phyloP scores from a whole-genome alignment of 2,329 filamentous ascomycete genomes.

The Mycogone perniciosa region DNA sequence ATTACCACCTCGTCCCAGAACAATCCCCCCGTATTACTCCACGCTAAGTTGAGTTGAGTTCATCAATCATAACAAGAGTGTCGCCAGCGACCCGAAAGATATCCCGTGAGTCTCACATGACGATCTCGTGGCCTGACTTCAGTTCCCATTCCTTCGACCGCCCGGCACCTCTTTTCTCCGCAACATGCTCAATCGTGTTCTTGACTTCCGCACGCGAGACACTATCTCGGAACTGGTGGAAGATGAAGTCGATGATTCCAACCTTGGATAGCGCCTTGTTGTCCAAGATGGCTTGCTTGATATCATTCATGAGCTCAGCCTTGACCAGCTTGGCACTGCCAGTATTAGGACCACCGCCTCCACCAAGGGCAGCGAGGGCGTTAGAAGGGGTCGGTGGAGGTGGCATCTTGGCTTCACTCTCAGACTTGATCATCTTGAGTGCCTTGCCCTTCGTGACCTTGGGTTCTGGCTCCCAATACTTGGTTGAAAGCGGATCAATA shows the following conservation, averaged over 20 bases:
- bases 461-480: slow-evolving; percentile 62
- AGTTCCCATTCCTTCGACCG: slow-evolving; percentile 34
- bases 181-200: slow-evolving; percentile 35
- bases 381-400: slow-evolving; percentile 29
- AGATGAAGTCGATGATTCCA: slow-evolving; percentile 36
- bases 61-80: slow-evolving; percentile 10
- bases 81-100: not conserved
- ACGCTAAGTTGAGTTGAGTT: slow-evolving; percentile 11
- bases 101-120: slow-evolving; percentile 16
- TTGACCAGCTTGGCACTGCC: slow-evolving; percentile 29
- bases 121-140: slow-evolving; percentile 33
- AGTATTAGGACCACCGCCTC: slow-evolving; percentile 11
- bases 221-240: slow-evolving; percentile 31
- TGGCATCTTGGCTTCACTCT: slow-evolving; percentile 23
- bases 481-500: slow-evolving; percentile 79
- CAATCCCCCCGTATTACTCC: slow-evolving; percentile 6
- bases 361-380: slow-evolving; percentile 31
- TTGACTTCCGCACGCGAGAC: slow-evolving; percentile 36
- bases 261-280: slow-evolving; percentile 35
- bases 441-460: slow-evolving; percentile 13
- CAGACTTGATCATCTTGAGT: slow-evolving; percentile 7
- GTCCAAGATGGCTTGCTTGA: slow-evolving; percentile 36
- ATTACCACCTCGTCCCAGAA: not conserved
- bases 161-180: slow-evolving; percentile 33
- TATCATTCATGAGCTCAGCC: slow-evolving; percentile 33